These are phyloP conservation scores for Phytophthora lateralis DNA, from an alignment of 352 stramenopile species.

Conservation along the genomic window DNA sequence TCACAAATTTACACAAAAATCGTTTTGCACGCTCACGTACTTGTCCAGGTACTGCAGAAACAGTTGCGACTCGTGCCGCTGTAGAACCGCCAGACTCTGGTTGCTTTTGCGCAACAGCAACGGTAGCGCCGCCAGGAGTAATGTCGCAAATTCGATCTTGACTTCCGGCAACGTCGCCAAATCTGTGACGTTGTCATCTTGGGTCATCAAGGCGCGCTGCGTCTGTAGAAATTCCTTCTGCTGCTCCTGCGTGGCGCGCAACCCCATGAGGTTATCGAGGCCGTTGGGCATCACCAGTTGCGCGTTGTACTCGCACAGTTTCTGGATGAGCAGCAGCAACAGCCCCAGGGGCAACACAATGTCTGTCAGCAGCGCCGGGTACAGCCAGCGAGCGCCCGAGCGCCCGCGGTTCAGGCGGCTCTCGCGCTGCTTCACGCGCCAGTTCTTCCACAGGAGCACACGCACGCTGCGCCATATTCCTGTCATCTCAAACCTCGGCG, in stretches of 20 bases:
- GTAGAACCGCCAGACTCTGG: slow-evolving; percentile 59
- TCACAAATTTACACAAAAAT: neutral
- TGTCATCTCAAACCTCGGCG: slow-evolving; percentile 7
- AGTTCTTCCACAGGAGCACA: slow-evolving; percentile 86
- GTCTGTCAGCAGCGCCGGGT: slow-evolving; percentile 70
- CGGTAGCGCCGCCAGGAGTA: slow-evolving; percentile 60
- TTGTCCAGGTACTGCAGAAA: slow-evolving; percentile 61
- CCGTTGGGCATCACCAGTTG: slow-evolving; percentile 26
- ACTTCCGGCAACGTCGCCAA: neutral
- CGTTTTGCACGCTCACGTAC: slow-evolving; percentile 2
- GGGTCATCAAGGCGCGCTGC: slow-evolving; percentile 8
- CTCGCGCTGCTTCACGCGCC: slow-evolving; percentile 82
- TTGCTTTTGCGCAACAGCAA: slow-evolving; percentile 61
- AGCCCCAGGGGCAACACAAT: slow-evolving; percentile 67
- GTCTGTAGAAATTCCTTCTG: slow-evolving; percentile 9
- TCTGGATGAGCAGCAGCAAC: slow-evolving; percentile 62
- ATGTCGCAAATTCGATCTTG: slow-evolving; percentile 29
- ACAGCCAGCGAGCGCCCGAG: slow-evolving; percentile 52
- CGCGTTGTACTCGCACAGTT: slow-evolving; percentile 64
- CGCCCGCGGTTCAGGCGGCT: slow-evolving; percentile 63
- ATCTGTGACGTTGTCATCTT: slow-evolving; percentile 7
- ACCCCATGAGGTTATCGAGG: neutral
- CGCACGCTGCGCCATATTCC: slow-evolving; percentile 41
- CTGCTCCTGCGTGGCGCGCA: slow-evolving; percentile 7
- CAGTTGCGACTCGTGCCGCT: slow-evolving; percentile 45